A percentile compares a stretch with the other conserved stretches of the same genome.
Evolutionary conservation across 306 rosid species (phyloP).

Genomic region (Medicago lupulina): DNA sequence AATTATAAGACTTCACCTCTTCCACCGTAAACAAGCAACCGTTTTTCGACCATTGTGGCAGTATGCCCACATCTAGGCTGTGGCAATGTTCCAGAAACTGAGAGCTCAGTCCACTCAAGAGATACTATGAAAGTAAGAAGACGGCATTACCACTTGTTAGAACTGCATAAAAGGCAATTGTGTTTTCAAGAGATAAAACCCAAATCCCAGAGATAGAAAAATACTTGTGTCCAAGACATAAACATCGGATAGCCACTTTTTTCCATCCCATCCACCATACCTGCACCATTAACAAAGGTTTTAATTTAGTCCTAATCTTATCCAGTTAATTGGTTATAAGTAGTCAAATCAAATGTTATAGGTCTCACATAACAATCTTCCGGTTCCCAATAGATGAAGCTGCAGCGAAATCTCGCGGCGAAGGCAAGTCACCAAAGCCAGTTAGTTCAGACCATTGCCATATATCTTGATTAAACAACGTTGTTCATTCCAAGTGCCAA

Average conservation of each 20-base stretch:
- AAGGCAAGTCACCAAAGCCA: conserved; percentile 93
- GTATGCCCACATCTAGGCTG: conserved; percentile 96
- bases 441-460: conserved; percentile 99
- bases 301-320: conserved; percentile 26
- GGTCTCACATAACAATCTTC: conserved; percentile 85
- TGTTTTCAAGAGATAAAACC: conserved; percentile 9
- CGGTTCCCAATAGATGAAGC: conserved; percentile 92
- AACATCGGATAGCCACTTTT: conserved; percentile 94
- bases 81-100: conserved; percentile 81
- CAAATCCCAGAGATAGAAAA: conserved; percentile 31
- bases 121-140: conserved; percentile 64
- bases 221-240: conserved; percentile 94
- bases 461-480: conserved; percentile 63
- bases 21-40: conserved; percentile 93
- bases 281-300: conserved; percentile 54
- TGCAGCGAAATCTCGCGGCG: conserved; percentile 89
- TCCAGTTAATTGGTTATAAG: background rate
- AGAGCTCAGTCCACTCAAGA: conserved; percentile 91
- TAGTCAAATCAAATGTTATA: conserved; percentile 11
- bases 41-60: conserved; percentile 90
- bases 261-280: conserved; percentile 99
- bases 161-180: conserved; percentile 28
- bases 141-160: conserved; percentile 37
- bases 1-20: conserved; percentile 68
- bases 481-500: conserved; percentile 35